Evolutionary conservation across 1,284 basidiomycete genomes (phyloP).

Genomic region (Mycosarcoma maydis): DNA sequence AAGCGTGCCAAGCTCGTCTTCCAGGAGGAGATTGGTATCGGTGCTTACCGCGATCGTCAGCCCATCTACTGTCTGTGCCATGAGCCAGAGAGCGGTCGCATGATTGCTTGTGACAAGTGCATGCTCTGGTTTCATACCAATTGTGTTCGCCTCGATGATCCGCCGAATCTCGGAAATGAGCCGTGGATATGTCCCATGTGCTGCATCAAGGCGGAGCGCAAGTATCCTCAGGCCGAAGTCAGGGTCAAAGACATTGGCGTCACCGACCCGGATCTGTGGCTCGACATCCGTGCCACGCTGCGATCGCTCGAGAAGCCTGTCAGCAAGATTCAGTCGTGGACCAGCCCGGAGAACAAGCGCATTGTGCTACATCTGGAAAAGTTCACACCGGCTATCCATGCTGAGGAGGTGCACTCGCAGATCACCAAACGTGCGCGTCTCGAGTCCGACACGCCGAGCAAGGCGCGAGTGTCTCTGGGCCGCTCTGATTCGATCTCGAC

Average conservation of each 20-base stretch:
- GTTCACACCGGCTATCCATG: constrained; percentile 61
- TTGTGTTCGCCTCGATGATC: constrained; percentile 60
- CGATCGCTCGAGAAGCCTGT: constrained; percentile 59
- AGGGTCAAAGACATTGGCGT: constrained; percentile 57
- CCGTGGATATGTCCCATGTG: constrained; percentile 66
- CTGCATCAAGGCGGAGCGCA: constrained; percentile 63
- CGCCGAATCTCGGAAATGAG: constrained; percentile 48
- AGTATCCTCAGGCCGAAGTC: constrained; percentile 64
- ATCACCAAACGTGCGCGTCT: constrained; percentile 33
- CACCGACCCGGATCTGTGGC: constrained; percentile 53
- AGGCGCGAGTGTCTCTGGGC: constrained; percentile 26
- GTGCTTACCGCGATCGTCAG: constrained; percentile 36
- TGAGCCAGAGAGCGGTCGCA: constrained; percentile 55
- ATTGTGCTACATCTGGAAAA: constrained; percentile 61
- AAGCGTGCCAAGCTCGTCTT: constrained; percentile 65
- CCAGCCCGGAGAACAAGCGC: constrained; percentile 45
- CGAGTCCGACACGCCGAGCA: constrained; percentile 37
- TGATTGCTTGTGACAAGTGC: constrained; percentile 67
- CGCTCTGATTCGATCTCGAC: constrained; percentile 31
- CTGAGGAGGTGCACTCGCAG: constrained; percentile 44
- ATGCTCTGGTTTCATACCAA: constrained; percentile 65
- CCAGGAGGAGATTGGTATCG: constrained; percentile 59
- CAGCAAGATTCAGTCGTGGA: constrained; percentile 59
- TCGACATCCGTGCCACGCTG: constrained; percentile 62
- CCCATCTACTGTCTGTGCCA: constrained; percentile 64